These are phyloP conservation scores for Brassica juncea DNA, from an alignment of 345 rosid genomes.

Conservation along the genomic window DNA sequence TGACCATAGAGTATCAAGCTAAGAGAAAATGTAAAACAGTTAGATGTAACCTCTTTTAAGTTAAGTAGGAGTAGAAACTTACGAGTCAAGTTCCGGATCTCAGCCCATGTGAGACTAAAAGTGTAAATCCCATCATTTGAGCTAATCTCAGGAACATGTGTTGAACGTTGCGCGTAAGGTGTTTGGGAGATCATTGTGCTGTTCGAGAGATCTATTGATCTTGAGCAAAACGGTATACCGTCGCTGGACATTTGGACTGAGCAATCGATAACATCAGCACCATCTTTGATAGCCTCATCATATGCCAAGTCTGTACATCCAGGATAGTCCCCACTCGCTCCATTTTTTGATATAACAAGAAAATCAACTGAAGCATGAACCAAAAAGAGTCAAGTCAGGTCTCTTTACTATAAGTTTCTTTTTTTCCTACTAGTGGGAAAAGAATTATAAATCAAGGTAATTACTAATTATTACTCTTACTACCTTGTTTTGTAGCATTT, in stretches of 20 bases:
- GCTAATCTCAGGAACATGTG: slow-evolving; percentile 44
- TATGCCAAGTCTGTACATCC: neutral
- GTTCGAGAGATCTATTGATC: slow-evolving; percentile 52
- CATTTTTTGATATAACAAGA: slow-evolving; percentile 53
- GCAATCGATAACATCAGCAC: neutral
- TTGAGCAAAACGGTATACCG: slow-evolving; percentile 54
- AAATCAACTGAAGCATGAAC: slow-evolving; percentile 9
- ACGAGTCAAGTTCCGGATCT: slow-evolving; percentile 57
- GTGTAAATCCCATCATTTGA: slow-evolving; percentile 47
- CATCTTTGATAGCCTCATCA: slow-evolving; percentile 52
- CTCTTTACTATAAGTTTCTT: too few relatives aligned
- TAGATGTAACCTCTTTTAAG: neutral
- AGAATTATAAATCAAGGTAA: too few relatives aligned
- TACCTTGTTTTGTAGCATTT: slow-evolving; percentile 59
- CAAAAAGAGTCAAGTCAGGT: too few relatives aligned
- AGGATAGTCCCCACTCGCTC: neutral
- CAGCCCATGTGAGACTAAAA: slow-evolving; percentile 54
- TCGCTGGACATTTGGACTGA: neutral
- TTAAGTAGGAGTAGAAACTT: slow-evolving; percentile 36
- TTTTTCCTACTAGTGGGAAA: neutral
- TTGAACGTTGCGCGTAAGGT: slow-evolving; percentile 26
- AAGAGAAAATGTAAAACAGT: neutral
- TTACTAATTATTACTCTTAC: neutral
- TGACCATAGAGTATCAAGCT: neutral
- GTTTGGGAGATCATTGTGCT: slow-evolving; percentile 44